A percentile compares a stretch with the other conserved stretches of the same genome.
These are phyloP conservation scores for Botrytis squamosa DNA, from an alignment of 2,329 filamentous ascomycete genomes.

Conservation along the genomic window DNA sequence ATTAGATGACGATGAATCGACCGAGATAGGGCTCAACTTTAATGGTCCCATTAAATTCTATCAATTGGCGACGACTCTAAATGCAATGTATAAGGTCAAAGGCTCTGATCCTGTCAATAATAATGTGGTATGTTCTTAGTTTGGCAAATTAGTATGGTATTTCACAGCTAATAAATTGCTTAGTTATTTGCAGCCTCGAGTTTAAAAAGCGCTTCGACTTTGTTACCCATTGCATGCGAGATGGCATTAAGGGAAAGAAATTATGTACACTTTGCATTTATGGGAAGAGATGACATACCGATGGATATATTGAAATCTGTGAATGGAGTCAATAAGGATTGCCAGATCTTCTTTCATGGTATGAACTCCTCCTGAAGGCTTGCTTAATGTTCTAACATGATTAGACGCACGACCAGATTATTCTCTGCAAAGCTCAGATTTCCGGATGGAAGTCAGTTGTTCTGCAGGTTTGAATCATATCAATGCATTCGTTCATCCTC, in stretches of 20 bases:
- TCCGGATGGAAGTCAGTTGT: conserved; percentile 64
- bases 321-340: conserved; percentile 73
- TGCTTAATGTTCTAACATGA: conserved; percentile 23
- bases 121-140: conserved; percentile 59
- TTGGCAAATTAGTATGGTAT: not conserved
- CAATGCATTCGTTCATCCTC: conserved; percentile 70
- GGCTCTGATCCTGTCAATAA: conserved; percentile 55
- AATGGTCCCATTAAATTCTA: conserved; percentile 70
- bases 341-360: conserved; percentile 62
- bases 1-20: conserved; percentile 25
- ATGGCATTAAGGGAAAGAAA: conserved; percentile 72
- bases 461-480: conserved; percentile 71
- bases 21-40: conserved; percentile 50
- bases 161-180: conserved; percentile 19
- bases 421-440: conserved; percentile 65
- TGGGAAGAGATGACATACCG: conserved; percentile 69
- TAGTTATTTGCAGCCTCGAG: conserved; percentile 73
- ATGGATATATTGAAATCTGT: conserved; percentile 68
- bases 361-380: conserved; percentile 17
- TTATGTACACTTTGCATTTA: conserved; percentile 77
- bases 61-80: conserved; percentile 61
- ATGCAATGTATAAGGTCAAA: conserved; percentile 54
- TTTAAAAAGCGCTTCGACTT: conserved; percentile 66
- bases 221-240: conserved; percentile 82
- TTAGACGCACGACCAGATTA: conserved; percentile 76